phyloP scores from a whole-genome alignment of 108 stramenopile species.

The Chaetoceros muelleri region DNA sequence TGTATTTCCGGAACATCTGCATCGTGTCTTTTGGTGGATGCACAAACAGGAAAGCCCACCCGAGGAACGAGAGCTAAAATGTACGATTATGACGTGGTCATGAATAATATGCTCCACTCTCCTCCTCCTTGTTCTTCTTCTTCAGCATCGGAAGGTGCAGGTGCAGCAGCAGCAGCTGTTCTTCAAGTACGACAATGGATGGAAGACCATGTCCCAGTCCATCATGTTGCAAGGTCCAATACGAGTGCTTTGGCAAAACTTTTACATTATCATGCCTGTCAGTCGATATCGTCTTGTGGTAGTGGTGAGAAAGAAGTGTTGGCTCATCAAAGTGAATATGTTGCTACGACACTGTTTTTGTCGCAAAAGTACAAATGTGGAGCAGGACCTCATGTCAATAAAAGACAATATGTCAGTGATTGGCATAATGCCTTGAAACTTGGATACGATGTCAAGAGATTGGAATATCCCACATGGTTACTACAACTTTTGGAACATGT shows the following conservation, averaged over 20 bases:
- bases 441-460: constrained; percentile 78
- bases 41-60: constrained; percentile 13
- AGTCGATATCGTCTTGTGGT: constrained; percentile 30
- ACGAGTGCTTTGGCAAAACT: constrained; percentile 88
- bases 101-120: background rate
- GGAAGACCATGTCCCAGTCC: constrained; percentile 55
- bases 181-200: constrained; percentile 41
- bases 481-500: constrained; percentile 33
- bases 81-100: constrained; percentile 66
- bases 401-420: constrained; percentile 33
- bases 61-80: constrained; percentile 36
- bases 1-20: constrained; percentile 80
- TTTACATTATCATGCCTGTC: constrained; percentile 71
- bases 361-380: constrained; percentile 15
- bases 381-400: constrained; percentile 12
- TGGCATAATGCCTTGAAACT: constrained; percentile 92
- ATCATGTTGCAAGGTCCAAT: constrained; percentile 65
- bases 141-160: background rate
- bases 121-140: no score
- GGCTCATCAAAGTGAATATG: constrained; percentile 91
- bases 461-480: constrained; percentile 69
- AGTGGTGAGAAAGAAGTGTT: constrained; percentile 64
- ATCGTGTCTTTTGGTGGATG: constrained; percentile 60
- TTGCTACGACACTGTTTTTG: constrained; percentile 43
- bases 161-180: constrained; percentile 3